Evolutionary conservation across 805 yeast genomes (phyloP), one percentile per base, ranked within the genome.

Genomic region (Yarrowia divulgata): DNA sequence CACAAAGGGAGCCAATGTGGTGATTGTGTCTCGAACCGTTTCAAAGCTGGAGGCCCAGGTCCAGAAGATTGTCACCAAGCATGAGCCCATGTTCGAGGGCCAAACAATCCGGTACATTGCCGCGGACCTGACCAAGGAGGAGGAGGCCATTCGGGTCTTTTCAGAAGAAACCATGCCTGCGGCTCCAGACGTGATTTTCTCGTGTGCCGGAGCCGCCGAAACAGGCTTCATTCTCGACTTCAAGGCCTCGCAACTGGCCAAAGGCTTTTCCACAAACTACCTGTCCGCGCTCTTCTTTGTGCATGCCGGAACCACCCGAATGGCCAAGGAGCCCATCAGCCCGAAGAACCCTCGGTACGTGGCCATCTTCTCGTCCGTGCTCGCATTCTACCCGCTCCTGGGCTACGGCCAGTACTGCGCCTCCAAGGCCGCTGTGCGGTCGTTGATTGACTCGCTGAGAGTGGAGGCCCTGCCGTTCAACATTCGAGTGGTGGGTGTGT

Each of bases 371-470:
- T 90, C 97, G 0, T 91, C 97, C 1, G 90, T 88, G 4, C 86
- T 89, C 10, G 93, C 96, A 2, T 87, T 89, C 72, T 94, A 86
- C 80, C 92, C 97, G 6, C 89, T 94, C 75, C 90, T 92, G 54
- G 99, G 99, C 0, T 95, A 95, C 77, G 84, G 88, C 0, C 94
- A 91, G 74, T 95, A 95, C 76, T 93, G 95, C 0, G 99, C 99
- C 0, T 78, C 88, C 72, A 95, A 95, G 77, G 89, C 91, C 0
- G 97, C 97, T 0, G 77, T 94, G 16, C 84, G 90, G 74, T 81
- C 97, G 0, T 80, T 95, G 14, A 88, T 93, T 0, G 90, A 90
- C 62, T 81, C 90, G 7, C 79, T 95, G 68, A 86, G 97, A 71
- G 97, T 93, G 73, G 99, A 95, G 76, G 48, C 48, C 52, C 74